Percentiles rank a stretch among this genome's conserved stretches.
Conservation (phyloP, 306 rosid species). For the Glycine soja region DNA sequence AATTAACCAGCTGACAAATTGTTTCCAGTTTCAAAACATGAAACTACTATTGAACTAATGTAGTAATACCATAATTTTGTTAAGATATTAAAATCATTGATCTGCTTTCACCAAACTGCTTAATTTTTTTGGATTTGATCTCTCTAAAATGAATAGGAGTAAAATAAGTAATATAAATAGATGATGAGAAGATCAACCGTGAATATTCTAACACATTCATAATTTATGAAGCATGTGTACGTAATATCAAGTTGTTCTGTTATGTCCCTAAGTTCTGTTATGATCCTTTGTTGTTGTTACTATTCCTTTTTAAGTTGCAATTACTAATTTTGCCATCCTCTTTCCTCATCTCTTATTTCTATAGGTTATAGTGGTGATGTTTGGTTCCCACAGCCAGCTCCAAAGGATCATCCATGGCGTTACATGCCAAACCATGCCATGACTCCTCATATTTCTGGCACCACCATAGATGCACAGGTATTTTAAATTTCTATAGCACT, state of each 20-base stretch:
- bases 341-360: constrained; percentile 23
- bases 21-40: constrained; percentile 6
- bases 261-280: background rate
- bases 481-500: background rate
- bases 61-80: background rate
- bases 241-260: background rate
- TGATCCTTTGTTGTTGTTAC: background rate
- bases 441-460: constrained; percentile 97
- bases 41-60: background rate
- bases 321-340: background rate
- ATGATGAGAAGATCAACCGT: background rate
- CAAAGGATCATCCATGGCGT: constrained; percentile 99
- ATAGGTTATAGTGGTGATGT: constrained; percentile 97
- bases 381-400: constrained; percentile 96
- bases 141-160: background rate
- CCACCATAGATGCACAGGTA: constrained; percentile 99
- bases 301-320: background rate
- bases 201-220: background rate
- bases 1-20: constrained; percentile 37
- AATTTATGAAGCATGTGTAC: background rate
- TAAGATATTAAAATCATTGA: no score
- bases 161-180: background rate
- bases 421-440: constrained; percentile 98
- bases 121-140: background rate
- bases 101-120: no score